Percentiles rank a stretch among this genome's conserved stretches.
Conservation (phyloP, 1,284 basidiomycete species). For the Porogramme epimiltina region DNA sequence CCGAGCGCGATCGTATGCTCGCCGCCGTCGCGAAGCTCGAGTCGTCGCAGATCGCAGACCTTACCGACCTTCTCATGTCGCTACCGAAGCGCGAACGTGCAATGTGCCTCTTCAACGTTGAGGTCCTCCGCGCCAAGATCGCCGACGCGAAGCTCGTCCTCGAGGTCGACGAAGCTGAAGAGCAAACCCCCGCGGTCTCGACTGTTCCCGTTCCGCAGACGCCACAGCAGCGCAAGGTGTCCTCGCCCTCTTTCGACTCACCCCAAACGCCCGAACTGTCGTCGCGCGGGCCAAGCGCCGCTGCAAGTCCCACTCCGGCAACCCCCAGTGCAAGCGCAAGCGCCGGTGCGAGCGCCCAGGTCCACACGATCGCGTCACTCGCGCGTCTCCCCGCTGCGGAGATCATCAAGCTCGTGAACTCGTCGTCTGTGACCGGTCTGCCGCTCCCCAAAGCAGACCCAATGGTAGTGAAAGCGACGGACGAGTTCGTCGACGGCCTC, state of each 20-base stretch:
- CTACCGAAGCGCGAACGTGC: conserved; percentile 87
- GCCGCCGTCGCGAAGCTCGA: conserved; percentile 68
- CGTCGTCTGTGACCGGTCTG: conserved; percentile 56
- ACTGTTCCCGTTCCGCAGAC: conserved; percentile 50
- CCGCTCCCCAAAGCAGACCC: conserved; percentile 74
- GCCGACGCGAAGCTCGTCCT: conserved; percentile 82
- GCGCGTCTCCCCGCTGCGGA: conserved; percentile 70
- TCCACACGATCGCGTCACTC: conserved; percentile 50
- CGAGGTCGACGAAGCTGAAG: conserved; percentile 66
- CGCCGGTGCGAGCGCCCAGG: conserved; percentile 8
- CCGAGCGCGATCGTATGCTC: conserved; percentile 77
- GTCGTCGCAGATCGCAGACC: conserved; percentile 53
- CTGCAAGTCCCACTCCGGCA: conserved; percentile 64
- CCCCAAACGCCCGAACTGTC: conserved; percentile 75
- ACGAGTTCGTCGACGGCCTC: conserved; percentile 77
- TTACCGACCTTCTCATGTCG: conserved; percentile 81
- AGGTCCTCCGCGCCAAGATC: conserved; percentile 78
- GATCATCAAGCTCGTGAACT: conserved; percentile 64
- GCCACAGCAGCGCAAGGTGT: conserved; percentile 61
- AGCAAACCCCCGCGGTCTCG: conserved; percentile 33
- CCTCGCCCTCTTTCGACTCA: conserved; percentile 46
- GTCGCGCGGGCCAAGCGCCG: conserved; percentile 68
- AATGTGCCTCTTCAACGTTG: conserved; percentile 86
- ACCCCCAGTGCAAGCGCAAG: conserved; percentile 32
- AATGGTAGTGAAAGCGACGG: conserved; percentile 67